Percentiles rank a stretch among this genome's conserved stretches.
Evolutionary conservation across 1,284 basidiomycete species (phyloP).

Genomic region (Pholiota adiposa): DNA sequence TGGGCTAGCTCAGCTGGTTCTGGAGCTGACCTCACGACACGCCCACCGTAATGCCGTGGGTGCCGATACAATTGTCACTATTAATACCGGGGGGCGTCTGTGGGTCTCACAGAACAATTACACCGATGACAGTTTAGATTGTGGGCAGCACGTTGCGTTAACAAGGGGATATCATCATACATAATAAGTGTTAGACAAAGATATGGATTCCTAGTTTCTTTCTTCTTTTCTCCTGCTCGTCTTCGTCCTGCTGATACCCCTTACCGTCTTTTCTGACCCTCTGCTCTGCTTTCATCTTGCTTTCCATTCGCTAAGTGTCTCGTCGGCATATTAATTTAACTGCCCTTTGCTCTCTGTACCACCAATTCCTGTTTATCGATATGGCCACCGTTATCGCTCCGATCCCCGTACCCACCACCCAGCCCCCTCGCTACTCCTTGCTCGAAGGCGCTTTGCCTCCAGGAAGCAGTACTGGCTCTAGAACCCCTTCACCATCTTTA

Average conservation of each 20-base stretch:
- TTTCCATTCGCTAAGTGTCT: neutral
- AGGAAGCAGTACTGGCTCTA: neutral
- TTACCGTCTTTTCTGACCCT: neutral
- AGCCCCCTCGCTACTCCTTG: slow-evolving; percentile 26
- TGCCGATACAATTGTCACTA: neutral
- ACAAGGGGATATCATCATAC: neutral
- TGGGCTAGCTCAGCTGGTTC: neutral
- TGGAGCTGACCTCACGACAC: neutral
- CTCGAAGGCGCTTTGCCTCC: slow-evolving; percentile 16
- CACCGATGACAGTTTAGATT: neutral
- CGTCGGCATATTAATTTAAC: neutral
- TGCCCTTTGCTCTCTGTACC: neutral
- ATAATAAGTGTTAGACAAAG: neutral
- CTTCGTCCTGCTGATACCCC: neutral
- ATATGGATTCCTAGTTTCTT: neutral
- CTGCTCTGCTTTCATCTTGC: neutral
- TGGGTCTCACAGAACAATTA: neutral
- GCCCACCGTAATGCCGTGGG: neutral
- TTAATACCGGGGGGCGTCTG: neutral
- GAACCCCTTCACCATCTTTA: neutral
- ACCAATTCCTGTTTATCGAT: neutral
- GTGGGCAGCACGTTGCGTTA: neutral
- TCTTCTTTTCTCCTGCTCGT: neutral
- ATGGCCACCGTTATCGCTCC: neutral
- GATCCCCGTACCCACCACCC: neutral